phyloP scores from a whole-genome alignment of 371 early-diverging fungal genomes.

The Mortierella sp. region DNA sequence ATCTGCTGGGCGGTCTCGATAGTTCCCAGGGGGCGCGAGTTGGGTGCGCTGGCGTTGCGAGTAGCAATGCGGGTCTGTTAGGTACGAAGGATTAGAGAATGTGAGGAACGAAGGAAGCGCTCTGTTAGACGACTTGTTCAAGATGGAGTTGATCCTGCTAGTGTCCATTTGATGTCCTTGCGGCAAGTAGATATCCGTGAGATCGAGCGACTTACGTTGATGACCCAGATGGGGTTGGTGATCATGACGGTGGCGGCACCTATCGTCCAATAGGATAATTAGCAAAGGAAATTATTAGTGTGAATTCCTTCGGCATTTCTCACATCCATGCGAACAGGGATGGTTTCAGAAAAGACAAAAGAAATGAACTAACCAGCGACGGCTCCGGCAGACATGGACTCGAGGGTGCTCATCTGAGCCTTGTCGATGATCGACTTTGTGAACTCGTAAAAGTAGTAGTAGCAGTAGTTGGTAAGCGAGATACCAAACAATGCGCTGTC shows the following conservation, averaged over 20 bases:
- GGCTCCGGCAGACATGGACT: constrained; percentile 94
- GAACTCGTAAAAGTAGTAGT: constrained; percentile 96
- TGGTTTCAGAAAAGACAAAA: neutral
- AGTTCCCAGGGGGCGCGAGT: constrained; percentile 58
- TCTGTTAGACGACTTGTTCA: neutral
- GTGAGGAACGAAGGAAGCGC: neutral
- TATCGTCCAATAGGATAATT: neutral
- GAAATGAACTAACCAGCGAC: constrained; percentile 75
- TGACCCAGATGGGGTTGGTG: constrained; percentile 98
- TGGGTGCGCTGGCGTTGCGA: constrained; percentile 65
- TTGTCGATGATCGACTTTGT: constrained; percentile 89
- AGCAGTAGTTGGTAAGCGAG: constrained; percentile 94
- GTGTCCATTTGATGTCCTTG: neutral
- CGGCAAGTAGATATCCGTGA: no score
- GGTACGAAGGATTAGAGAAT: neutral
- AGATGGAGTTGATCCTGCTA: neutral
- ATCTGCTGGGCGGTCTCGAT: constrained; percentile 74
- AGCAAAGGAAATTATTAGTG: neutral
- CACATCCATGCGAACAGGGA: neutral
- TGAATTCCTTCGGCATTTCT: neutral
- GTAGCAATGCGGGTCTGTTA: constrained; percentile 77
- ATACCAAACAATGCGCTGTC: constrained; percentile 96
- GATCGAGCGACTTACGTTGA: constrained; percentile 79
- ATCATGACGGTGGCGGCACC: constrained; percentile 86
- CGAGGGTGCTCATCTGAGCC: constrained; percentile 81